phyloP scores from a whole-genome alignment of 164 flowering plant genomes.

The Houttuynia cordata region DNA sequence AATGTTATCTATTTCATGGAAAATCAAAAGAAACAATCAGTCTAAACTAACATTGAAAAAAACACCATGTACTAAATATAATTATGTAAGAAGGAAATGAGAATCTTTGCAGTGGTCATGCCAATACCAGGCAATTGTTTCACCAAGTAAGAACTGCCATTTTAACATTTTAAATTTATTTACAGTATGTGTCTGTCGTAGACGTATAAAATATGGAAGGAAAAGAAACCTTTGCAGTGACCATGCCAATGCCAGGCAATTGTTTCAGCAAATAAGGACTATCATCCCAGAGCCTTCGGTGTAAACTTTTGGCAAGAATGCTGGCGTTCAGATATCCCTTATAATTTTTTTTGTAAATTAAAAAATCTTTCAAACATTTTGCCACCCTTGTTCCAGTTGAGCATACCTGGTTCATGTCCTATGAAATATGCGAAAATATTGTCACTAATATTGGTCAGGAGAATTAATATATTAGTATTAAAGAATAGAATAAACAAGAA shows the following conservation, averaged over 20 bases:
- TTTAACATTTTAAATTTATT: conserved; percentile 28
- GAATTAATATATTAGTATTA: too few relatives aligned
- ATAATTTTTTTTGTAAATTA: conserved; percentile 62
- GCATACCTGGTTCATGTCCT: conserved; percentile 86
- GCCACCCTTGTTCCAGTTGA: conserved; percentile 85
- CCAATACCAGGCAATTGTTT: conserved; percentile 95
- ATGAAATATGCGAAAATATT: conserved; percentile 3
- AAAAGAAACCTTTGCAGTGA: conserved; percentile 80
- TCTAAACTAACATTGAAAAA: not conserved
- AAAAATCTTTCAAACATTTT: conserved; percentile 93
- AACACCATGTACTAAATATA: not conserved
- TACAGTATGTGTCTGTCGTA: too few relatives aligned
- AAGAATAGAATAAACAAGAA: not conserved
- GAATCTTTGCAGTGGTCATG: conserved; percentile 96
- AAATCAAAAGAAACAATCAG: not conserved
- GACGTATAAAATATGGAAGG: not conserved
- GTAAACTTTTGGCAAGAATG: conserved; percentile 68
- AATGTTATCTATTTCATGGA: not conserved
- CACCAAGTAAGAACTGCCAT: conserved; percentile 81
- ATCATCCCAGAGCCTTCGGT: conserved; percentile 91
- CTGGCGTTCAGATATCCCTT: conserved; percentile 58
- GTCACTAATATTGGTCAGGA: too few relatives aligned
- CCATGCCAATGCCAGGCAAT: conserved; percentile 93
- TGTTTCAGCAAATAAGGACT: conserved; percentile 92
- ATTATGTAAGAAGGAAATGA: not conserved